Conservation (phyloP, 208 protist species). For the Naegleria gruberi region DNA sequence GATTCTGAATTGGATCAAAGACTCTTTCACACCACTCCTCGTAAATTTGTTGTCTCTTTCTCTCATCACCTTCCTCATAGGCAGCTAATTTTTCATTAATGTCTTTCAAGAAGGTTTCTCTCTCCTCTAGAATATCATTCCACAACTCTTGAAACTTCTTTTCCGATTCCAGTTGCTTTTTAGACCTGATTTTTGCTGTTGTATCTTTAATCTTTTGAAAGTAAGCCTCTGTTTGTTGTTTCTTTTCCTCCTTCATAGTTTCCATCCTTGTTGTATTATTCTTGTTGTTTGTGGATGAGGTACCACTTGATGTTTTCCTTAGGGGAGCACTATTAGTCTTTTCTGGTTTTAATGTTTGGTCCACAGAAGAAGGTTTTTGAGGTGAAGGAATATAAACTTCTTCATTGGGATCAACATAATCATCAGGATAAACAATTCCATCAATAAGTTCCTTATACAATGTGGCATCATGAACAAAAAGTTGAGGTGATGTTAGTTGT, state of each 20-base stretch:
- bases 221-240: neutral
- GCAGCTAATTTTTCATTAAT: neutral
- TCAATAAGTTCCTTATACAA: neutral
- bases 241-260: neutral
- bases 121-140: neutral
- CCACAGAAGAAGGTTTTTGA: neutral
- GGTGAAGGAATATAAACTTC: neutral
- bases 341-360: neutral
- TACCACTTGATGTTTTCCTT: too few relatives aligned
- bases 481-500: neutral
- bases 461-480: neutral
- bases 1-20: neutral
- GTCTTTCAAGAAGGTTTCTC: neutral
- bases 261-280: neutral
- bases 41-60: slow-evolving; percentile 6
- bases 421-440: neutral
- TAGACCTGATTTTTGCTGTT: neutral
- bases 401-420: neutral
- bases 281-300: neutral
- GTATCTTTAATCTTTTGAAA: neutral
- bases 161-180: neutral
- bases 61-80: neutral
- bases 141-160: neutral
- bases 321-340: neutral
- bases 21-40: neutral